These are phyloP conservation scores for Solanum pennellii DNA, from an alignment of 257 asterid species.

Conservation along the genomic window DNA sequence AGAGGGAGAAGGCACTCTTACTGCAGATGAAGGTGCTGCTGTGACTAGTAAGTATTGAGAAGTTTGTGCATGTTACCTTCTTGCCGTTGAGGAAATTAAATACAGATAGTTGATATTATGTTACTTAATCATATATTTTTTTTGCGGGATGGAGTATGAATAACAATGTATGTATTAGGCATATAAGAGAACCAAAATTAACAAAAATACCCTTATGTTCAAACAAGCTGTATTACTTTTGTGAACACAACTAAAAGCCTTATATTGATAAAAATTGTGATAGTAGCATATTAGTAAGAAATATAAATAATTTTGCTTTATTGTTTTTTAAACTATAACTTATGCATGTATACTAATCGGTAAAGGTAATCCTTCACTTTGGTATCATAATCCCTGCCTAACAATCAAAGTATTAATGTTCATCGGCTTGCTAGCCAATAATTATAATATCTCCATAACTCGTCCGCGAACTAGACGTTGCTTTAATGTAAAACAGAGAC, in stretches of 20 bases:
- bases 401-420: not conserved
- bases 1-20: constrained; percentile 52
- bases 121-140: not conserved
- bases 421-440: not conserved
- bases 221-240: not conserved
- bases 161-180: not conserved
- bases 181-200: not conserved
- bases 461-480: not conserved
- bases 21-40: constrained; percentile 58
- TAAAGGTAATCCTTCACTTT: not conserved
- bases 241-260: not conserved
- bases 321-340: not conserved
- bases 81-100: not conserved
- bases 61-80: not conserved
- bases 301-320: not conserved
- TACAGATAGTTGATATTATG: not conserved
- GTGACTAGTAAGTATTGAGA: constrained; percentile 42
- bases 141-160: not conserved
- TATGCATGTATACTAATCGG: not conserved
- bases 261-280: not conserved
- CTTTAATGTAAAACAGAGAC: not conserved
- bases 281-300: not conserved
- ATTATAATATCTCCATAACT: not conserved
- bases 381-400: not conserved
- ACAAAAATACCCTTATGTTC: not conserved